Percentiles rank a stretch among this genome's conserved stretches.
Conservation (phyloP, 129 eudicot genomes). For the Flaveria robusta region DNA sequence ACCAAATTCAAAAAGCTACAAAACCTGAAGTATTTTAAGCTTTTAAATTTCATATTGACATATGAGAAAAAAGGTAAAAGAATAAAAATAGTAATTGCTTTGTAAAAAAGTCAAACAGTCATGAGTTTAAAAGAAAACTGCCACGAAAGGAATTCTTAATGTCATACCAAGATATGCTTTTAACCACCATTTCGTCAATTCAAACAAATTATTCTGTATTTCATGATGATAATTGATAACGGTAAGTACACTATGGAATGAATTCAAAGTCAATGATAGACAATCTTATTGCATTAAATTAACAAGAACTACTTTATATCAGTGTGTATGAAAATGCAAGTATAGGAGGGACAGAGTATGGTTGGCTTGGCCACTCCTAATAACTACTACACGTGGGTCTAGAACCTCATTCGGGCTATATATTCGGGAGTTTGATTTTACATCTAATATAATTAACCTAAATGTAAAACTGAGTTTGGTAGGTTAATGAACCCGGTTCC, state of each 20-base stretch:
- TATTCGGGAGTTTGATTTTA: too few relatives aligned
- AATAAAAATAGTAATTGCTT: background rate
- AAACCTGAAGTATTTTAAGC: background rate
- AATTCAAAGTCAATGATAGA: background rate
- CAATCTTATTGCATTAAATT: background rate
- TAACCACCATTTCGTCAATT: conserved; percentile 14
- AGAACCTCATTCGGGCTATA: too few relatives aligned
- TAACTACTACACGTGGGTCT: too few relatives aligned
- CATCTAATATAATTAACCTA: too few relatives aligned
- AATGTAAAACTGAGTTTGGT: too few relatives aligned
- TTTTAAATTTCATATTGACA: background rate
- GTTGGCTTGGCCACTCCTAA: too few relatives aligned
- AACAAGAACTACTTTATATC: background rate
- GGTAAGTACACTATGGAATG: background rate
- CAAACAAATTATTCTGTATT: conserved; percentile 16
- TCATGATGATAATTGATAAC: conserved; percentile 1
- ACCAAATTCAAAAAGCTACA: conserved; percentile 25
- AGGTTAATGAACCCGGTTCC: too few relatives aligned
- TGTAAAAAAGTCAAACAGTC: conserved; percentile 3
- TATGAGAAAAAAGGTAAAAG: background rate
- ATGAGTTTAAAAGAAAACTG: conserved; percentile 6
- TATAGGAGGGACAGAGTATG: background rate
- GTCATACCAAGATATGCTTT: conserved; percentile 16
- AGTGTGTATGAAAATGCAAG: background rate
- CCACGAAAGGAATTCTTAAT: conserved; percentile 16